Conservation (phyloP, 1,139 yeast species). For the Hyphopichia pseudoburtonii region DNA sequence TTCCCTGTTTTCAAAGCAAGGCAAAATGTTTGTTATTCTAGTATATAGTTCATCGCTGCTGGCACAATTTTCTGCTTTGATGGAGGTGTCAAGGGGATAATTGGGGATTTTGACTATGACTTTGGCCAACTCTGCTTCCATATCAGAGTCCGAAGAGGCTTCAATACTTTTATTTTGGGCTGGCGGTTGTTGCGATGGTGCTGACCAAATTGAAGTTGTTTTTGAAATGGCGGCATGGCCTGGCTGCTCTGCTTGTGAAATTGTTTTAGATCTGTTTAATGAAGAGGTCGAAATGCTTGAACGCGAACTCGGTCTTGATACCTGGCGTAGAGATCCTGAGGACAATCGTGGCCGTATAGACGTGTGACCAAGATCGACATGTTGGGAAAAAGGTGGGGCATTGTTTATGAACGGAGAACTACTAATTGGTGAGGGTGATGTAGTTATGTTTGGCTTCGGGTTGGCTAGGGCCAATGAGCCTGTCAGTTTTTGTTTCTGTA, state of each 20-base stretch:
- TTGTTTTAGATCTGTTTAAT: background rate
- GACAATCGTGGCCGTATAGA: background rate
- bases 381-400: too few species aligned
- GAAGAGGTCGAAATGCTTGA: background rate
- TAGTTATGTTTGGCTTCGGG: background rate
- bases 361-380: too few species aligned
- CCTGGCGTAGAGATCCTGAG: background rate
- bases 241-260: background rate
- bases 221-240: too few species aligned
- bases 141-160: slow-evolving; percentile 2
- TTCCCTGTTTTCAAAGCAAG: slow-evolving; percentile 71
- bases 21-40: slow-evolving; percentile 17
- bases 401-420: too few species aligned
- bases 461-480: background rate
- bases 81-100: slow-evolving; percentile 25
- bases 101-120: slow-evolving; percentile 19
- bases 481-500: background rate
- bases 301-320: background rate
- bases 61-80: slow-evolving; percentile 18
- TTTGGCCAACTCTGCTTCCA: slow-evolving; percentile 12
- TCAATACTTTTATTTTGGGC: too few species aligned
- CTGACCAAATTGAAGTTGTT: too few species aligned
- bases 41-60: slow-evolving; percentile 17
- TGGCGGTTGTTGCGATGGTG: too few species aligned
- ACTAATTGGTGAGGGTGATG: background rate